Base-by-base conservation (phyloP, 495 filamentous ascomycete species). In the Penicillium egyptiacum region DNA sequence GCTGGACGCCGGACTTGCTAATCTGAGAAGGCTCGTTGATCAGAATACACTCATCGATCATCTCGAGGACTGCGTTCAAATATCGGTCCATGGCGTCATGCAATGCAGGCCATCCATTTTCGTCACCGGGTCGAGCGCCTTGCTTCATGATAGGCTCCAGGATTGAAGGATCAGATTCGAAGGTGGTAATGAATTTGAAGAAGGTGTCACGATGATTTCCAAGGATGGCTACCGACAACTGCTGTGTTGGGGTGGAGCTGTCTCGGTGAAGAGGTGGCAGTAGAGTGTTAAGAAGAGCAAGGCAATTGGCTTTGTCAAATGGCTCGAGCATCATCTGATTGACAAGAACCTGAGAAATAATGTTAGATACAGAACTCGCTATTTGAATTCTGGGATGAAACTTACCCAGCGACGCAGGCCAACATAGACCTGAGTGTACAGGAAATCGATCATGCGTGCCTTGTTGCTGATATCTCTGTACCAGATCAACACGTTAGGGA, bases 271-370 rank as follows among this genome's bases (percentile, higher is more conserved):
- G 67, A 20, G 79, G 84, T 19, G 87, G 87, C 59, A 88, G 86
- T n/a, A 91, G 76, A 23, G 87, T 89, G 72, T 91, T 91, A 39
- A 91, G 81, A 81, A 90, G 85, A 50, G 86, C 88, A 52, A 88
- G 79, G 68, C 86, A 86, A 62, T 88, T 89, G 64, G 79, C 79
- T 63, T 86, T 86, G 70, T 83, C 83, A 71, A 85, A 84, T 0
- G 85, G 84, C 49, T 79, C 73, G 19, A 87, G 71, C 26, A 84
- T 79, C 65, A 91, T 79, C 61, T 90, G 88, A 56, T 90, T 87
- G 62, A 90, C 81, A 43, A 91, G 67, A 28, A 83, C 84, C 86
- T 88, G 55, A 14, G n/a, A 12, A 28, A 50, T 10, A 37, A 44
- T 25, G 66, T 73, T 58, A 73, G 58, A 8, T 26, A 11, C 16